These are phyloP conservation scores for Uromyces viciae-fabae DNA, from an alignment of 1,284 basidiomycete species.

Conservation along the genomic window DNA sequence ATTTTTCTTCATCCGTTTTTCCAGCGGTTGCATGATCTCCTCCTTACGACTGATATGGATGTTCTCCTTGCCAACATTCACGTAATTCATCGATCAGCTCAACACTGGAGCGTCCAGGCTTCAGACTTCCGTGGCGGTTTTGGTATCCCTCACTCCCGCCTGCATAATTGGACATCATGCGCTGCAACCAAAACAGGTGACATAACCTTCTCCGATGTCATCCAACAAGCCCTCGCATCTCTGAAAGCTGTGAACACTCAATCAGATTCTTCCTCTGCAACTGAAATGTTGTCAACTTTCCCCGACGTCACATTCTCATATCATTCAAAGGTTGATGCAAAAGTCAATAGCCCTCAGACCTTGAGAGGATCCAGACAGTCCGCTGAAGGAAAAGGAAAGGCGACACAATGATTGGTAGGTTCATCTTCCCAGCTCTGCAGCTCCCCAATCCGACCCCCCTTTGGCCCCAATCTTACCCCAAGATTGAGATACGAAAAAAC, in stretches of 20 bases:
- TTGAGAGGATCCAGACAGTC: not conserved
- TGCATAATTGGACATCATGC: conserved; percentile 43
- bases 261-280: too few relatives aligned
- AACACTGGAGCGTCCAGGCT: conserved; percentile 63
- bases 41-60: conserved; percentile 83
- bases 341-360: conserved; percentile 1
- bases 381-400: conserved; percentile 39
- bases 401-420: conserved; percentile 48
- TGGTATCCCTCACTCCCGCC: conserved; percentile 40
- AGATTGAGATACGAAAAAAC: conserved; percentile 27
- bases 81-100: conserved; percentile 82
- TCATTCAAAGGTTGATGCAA: conserved; percentile 41
- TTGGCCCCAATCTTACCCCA: conserved; percentile 4
- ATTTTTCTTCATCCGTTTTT: not conserved
- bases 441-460: conserved; percentile 33
- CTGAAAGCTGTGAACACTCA: not conserved
- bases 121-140: conserved; percentile 42
- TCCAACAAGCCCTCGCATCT: conserved; percentile 20
- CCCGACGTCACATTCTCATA: conserved; percentile 38
- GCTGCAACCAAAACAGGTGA: not conserved
- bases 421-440: conserved; percentile 40
- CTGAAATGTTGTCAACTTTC: too few relatives aligned
- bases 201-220: conserved; percentile 25
- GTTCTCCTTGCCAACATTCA: conserved; percentile 78
- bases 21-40: conserved; percentile 81